Conservation (phyloP, 306 rosid species). For the Prunus salicina region DNA sequence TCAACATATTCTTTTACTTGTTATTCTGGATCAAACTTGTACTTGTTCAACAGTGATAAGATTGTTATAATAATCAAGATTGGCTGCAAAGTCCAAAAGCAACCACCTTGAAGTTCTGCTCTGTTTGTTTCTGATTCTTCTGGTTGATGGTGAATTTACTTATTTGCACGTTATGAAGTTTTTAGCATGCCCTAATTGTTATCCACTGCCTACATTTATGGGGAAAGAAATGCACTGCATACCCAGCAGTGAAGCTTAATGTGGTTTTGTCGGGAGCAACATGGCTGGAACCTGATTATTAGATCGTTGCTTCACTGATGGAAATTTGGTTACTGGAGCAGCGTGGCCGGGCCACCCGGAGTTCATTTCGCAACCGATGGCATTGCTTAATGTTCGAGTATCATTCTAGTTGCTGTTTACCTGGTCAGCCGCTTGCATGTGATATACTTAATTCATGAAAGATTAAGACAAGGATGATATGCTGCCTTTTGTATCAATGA, state of each 20-base stretch:
- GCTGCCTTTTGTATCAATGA: background rate
- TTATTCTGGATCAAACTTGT: background rate
- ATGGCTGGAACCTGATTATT: slow-evolving; percentile 81
- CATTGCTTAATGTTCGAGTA: slow-evolving; percentile 50
- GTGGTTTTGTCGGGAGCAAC: slow-evolving; percentile 65
- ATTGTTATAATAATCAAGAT: background rate
- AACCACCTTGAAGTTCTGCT: no score
- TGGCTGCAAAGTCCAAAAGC: background rate
- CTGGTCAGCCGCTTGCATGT: no score
- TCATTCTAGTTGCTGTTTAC: no score
- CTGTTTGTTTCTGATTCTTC: background rate
- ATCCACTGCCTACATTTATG: slow-evolving; percentile 11
- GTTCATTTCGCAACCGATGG: slow-evolving; percentile 78
- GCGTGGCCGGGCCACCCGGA: slow-evolving; percentile 88
- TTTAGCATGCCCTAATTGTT: background rate
- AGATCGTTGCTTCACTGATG: slow-evolving; percentile 78
- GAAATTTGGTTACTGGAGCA: slow-evolving; percentile 83
- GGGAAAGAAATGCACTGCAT: slow-evolving; percentile 91
- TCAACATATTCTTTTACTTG: background rate
- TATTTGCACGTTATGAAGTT: background rate
- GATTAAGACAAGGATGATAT: no score
- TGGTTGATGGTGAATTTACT: background rate
- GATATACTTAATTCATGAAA: no score
- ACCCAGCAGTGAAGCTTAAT: slow-evolving; percentile 76
- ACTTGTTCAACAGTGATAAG: background rate